A percentile compares a stretch with the other conserved stretches of the same genome.
Evolutionary conservation across 1,284 basidiomycete genomes (phyloP).

Genomic region (Cryptococcus depauperatus): DNA sequence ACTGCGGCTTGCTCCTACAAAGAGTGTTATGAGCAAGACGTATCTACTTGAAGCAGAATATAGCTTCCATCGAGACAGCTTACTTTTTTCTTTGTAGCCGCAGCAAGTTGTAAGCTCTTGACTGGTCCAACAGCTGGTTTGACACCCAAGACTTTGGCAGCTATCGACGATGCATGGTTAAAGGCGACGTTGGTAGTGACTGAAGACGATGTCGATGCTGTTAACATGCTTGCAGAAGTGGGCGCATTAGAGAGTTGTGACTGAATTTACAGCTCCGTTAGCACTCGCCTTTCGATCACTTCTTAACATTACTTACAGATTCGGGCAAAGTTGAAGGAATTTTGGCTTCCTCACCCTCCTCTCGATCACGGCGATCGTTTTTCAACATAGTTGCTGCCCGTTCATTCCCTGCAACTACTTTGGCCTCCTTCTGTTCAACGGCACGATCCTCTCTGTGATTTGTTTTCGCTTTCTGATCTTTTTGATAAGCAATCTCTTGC

Average conservation of each 20-base stretch:
- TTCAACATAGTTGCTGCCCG: too few species aligned
- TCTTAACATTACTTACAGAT: too few species aligned
- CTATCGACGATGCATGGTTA: slow-evolving; percentile 35
- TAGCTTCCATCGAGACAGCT: slow-evolving; percentile 19
- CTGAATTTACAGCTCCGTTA: too few species aligned
- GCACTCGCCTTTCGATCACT: too few species aligned
- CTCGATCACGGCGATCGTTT: too few species aligned
- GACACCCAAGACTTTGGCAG: slow-evolving; percentile 38
- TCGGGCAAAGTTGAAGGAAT: too few species aligned
- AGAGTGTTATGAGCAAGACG: neutral
- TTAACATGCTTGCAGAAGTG: slow-evolving; percentile 3
- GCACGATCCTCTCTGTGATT: too few species aligned
- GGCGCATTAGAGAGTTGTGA: too few species aligned
- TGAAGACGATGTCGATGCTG: slow-evolving; percentile 11
- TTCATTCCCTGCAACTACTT: slow-evolving; percentile 12
- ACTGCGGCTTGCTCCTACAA: slow-evolving; percentile 73
- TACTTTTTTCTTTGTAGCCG: slow-evolving; percentile 76
- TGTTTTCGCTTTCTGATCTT: too few species aligned
- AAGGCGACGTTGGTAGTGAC: slow-evolving; percentile 14
- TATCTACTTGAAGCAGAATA: too few species aligned
- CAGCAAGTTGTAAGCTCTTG: slow-evolving; percentile 74
- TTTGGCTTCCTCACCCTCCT: too few species aligned
- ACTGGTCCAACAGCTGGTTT: slow-evolving; percentile 48
- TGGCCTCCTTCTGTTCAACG: slow-evolving; percentile 15
- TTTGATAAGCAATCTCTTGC: too few species aligned